Conservation (phyloP, 805 yeast genomes). For the Yarrowia hollandica region DNA sequence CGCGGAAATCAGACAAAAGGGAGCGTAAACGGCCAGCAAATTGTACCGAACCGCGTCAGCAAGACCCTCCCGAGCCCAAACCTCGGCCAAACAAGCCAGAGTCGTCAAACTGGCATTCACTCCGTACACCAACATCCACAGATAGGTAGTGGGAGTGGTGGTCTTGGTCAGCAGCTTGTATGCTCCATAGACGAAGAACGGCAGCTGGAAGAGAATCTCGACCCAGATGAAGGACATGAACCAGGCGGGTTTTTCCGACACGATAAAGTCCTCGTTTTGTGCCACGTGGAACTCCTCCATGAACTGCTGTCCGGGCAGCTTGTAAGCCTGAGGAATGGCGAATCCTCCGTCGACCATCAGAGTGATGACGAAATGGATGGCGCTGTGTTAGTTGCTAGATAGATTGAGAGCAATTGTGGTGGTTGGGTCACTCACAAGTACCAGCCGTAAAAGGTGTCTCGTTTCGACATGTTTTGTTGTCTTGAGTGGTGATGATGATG, state of each 20-base stretch:
- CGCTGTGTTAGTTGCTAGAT: constrained; percentile 34
- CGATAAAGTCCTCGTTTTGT: constrained; percentile 69
- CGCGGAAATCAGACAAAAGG: constrained; percentile 70
- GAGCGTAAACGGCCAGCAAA: constrained; percentile 58
- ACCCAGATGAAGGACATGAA: constrained; percentile 65
- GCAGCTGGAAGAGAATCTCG: constrained; percentile 76
- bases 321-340: constrained; percentile 57
- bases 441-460: constrained; percentile 22
- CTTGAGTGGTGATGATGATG: background rate
- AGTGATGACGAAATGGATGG: constrained; percentile 75
- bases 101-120: constrained; percentile 83
- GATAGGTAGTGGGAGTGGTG: constrained; percentile 38
- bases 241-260: constrained; percentile 67
- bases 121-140: constrained; percentile 64
- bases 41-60: constrained; percentile 38
- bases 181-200: constrained; percentile 68
- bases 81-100: constrained; percentile 55
- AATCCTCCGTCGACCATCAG: constrained; percentile 71
- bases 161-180: constrained; percentile 36
- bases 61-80: constrained; percentile 43
- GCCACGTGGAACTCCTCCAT: constrained; percentile 61
- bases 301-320: constrained; percentile 49
- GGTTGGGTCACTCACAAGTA: constrained; percentile 29
- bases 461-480: constrained; percentile 9
- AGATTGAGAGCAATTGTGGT: too few species aligned